These are phyloP conservation scores for Vicia villosa DNA, from an alignment of 306 rosid species.

Conservation along the genomic window DNA sequence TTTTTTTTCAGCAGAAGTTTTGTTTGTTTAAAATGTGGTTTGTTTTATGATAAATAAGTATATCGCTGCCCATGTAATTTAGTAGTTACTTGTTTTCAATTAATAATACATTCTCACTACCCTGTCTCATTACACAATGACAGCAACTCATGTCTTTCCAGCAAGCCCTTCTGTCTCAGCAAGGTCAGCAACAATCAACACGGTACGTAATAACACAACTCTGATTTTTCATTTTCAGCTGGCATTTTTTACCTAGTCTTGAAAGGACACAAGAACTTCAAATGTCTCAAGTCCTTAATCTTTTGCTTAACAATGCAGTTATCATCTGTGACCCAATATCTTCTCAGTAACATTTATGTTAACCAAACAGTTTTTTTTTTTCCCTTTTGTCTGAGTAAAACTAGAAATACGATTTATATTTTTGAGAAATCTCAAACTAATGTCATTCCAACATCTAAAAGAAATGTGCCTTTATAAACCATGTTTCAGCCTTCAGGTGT, in stretches of 20 bases:
- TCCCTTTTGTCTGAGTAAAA: neutral
- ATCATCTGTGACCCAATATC: neutral
- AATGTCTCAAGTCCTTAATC: neutral
- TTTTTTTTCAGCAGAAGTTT: neutral
- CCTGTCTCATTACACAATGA: slow-evolving; percentile 25
- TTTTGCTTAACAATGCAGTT: neutral
- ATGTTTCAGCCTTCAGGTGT: neutral
- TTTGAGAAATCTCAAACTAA: neutral
- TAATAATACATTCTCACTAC: slow-evolving; percentile 33
- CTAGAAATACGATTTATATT: slow-evolving; percentile 1
- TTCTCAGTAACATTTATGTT: neutral
- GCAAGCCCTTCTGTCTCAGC: slow-evolving; percentile 66
- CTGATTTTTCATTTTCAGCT: slow-evolving; percentile 24
- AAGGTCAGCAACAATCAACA: slow-evolving; percentile 67
- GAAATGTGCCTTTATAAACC: neutral
- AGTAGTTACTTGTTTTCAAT: slow-evolving; percentile 7
- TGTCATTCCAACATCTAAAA: slow-evolving; percentile 8
- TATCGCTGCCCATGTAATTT: slow-evolving; percentile 11
- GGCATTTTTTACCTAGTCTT: neutral
- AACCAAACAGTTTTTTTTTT: slow-evolving; percentile 7
- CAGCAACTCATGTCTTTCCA: slow-evolving; percentile 70
- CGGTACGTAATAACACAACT: slow-evolving; percentile 54
- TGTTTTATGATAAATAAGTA: slow-evolving; percentile 20
- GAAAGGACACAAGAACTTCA: slow-evolving; percentile 2
- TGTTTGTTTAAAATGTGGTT: neutral